These are phyloP conservation scores for Epichloe scottii DNA, from an alignment of 2,329 filamentous ascomycete genomes.

Conservation along the genomic window DNA sequence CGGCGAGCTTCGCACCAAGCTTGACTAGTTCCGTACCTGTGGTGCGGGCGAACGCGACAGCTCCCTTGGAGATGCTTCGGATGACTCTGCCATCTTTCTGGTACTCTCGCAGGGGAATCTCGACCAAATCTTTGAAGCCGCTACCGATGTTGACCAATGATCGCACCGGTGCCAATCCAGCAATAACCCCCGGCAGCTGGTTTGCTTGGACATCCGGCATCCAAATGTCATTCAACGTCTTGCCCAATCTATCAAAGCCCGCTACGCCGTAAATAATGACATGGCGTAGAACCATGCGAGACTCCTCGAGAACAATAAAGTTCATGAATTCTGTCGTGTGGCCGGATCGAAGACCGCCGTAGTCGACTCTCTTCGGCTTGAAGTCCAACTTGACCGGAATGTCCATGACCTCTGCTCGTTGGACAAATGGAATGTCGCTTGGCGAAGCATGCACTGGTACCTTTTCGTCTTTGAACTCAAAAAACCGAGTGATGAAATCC, in stretches of 20 bases:
- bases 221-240: slow-evolving; percentile 92
- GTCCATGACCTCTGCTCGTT: slow-evolving; percentile 75
- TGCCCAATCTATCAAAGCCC: slow-evolving; percentile 81
- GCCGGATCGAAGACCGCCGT: slow-evolving; percentile 80
- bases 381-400: slow-evolving; percentile 82
- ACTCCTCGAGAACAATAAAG: slow-evolving; percentile 81
- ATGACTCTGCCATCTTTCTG: slow-evolving; percentile 87
- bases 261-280: slow-evolving; percentile 86
- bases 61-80: slow-evolving; percentile 83
- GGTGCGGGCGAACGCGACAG: slow-evolving; percentile 77
- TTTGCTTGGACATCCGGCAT: slow-evolving; percentile 83
- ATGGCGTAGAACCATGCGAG: slow-evolving; percentile 74
- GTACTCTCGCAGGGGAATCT: slow-evolving; percentile 86
- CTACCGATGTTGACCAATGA: slow-evolving; percentile 84
- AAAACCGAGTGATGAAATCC: slow-evolving; percentile 94
- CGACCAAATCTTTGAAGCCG: slow-evolving; percentile 74
- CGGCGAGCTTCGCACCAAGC: slow-evolving; percentile 83
- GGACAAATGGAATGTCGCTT: slow-evolving; percentile 72
- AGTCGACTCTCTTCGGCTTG: slow-evolving; percentile 97
- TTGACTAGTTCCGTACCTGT: slow-evolving; percentile 92
- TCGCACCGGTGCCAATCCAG: slow-evolving; percentile 79
- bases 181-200: slow-evolving; percentile 78
- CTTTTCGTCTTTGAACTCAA: slow-evolving; percentile 85
- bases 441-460: slow-evolving; percentile 41
- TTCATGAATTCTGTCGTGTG: slow-evolving; percentile 99